Evolutionary conservation across 352 stramenopile species (phyloP), one percentile per base, ranked within the genome.

Genomic region (Phytopythium boreale): DNA sequence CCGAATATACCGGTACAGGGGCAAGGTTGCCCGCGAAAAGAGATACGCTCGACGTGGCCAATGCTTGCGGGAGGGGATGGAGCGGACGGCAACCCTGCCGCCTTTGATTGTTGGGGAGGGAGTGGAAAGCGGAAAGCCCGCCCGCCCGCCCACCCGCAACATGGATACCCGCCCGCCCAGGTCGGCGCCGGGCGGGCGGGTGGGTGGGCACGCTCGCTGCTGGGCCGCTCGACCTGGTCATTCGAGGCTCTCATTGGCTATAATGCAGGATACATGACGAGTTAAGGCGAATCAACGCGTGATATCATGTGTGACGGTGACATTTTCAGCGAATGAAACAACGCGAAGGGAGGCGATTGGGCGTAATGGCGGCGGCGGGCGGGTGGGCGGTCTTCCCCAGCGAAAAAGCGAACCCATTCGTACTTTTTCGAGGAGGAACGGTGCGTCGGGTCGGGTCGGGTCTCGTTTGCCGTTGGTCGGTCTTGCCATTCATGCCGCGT

Each of bases 391-490:
- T 58, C 29, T 19, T 10, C 14, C 19, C 19, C 31, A 39, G 12
- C 51, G 51, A 55, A 49, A 61, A 47, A 61, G 39, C 15, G 37
- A 61, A 61, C 56, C 56, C 56, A 61, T 61, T 60, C 55, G 55
- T 49, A 60, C 55, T 60, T 60, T 19, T 2, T 11, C 19, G 53
- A 34, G 17, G 11, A 39, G 34, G 34, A 39, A 14, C 34, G 20
- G 36, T 49, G 5, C 36, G 27, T 22, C 46, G 46, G 46, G 46
- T 53, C 12, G n/a, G n/a, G 19, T 59, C 53, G 53, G 53, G 53
- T 34, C 29, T 34, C 4, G n/a, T n/a, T n/a, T n/a, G 29, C 3
- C 29, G 29, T 34, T 7, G 29, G 7, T 59, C 36, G n/a, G n/a
- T 46, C 31, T 39, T 57, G 51, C 51, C 51, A 56, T 43, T 57